Base-by-base conservation (phyloP, 768 basidiomycete species). In the Boletus rubescentipes region DNA sequence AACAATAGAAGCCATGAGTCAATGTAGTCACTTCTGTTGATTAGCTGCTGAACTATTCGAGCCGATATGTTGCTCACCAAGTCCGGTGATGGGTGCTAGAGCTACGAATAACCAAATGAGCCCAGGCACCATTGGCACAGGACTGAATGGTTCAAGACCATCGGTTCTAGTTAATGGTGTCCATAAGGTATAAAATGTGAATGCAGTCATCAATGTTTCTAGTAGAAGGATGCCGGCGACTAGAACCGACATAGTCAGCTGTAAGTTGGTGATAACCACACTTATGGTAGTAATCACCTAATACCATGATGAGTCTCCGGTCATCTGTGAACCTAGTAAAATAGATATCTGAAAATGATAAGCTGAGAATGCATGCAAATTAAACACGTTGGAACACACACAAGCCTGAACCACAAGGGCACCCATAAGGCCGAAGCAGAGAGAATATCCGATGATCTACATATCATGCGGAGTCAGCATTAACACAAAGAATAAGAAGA, bases 1-100 rank as follows among this genome's bases (percentile, higher is more conserved):
- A 68, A 38, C 61, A 66, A 49, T 47, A 60, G 30, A 66, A 66
- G 7, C 61, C 47, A 9, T 68, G 66, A 2, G 55, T 56, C 20
- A 59, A 9, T 10, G 50, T 54, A 8, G 57, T 59, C 12, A 65
- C 64, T 59, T 9, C 12, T 20, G 5, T 36, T 0, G 2, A 18
- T 61, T 9, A 55, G 40, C 10, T 6, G 11, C 21, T 3, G 10
- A 20, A 20, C 10, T 2, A 26, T 37, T 4, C 4, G 29, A 31
- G 10, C 0, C 1, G 1, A 21, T 36, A 11, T 29, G 30, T 30
- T 9, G 2, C 58, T 65, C n/a, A 66, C 64, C 63, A 26, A 67
- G 32, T 5, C 57, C 63, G 16, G 57, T 40, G 3, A 60, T 49
- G 9, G 49, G 36, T 32, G 48, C 48, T 8, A 49, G 5, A 46